phyloP scores from a whole-genome alignment of 805 yeast species.

The Ogataea haglerorum region DNA sequence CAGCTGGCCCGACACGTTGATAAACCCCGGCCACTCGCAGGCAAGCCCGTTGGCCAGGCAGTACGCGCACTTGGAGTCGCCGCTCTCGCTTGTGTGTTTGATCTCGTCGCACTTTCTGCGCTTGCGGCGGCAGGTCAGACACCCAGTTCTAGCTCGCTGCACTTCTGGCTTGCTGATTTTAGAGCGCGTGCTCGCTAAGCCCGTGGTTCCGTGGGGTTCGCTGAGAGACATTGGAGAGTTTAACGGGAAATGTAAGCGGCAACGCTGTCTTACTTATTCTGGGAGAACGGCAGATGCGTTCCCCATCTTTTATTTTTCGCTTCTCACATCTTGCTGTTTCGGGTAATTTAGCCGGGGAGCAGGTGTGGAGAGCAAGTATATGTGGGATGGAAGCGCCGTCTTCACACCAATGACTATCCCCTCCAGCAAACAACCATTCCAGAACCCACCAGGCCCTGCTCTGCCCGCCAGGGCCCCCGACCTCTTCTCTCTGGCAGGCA shows the following conservation, averaged over 20 bases:
- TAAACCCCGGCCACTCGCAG: conserved; percentile 20
- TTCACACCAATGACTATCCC: no score
- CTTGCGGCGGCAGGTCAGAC: conserved; percentile 49
- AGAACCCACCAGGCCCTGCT: no score
- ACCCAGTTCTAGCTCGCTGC: conserved; percentile 35
- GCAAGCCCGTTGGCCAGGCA: conserved; percentile 11
- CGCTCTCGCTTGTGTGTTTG: conserved; percentile 9
- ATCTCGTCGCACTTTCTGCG: conserved; percentile 51
- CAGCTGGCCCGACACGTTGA: conserved; percentile 5
- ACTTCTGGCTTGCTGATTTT: not conserved
- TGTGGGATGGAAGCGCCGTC: no score
- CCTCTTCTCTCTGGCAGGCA: no score
- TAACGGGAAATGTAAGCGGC: not conserved
- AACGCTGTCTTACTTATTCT: not conserved
- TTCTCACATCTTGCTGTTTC: not conserved
- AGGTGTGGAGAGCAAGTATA: not conserved
- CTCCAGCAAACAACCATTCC: no score
- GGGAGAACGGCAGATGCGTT: not conserved
- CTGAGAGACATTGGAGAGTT: not conserved
- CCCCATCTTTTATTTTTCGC: not conserved
- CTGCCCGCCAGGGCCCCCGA: no score
- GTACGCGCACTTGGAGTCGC: conserved; percentile 16
- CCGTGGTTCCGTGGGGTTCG: not conserved
- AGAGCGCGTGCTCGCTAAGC: not conserved
- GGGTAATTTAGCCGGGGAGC: not conserved